A percentile compares a stretch with the other conserved stretches of the same genome.
Conservation (phyloP, 192 early-diverging fungal genomes). For the Linnemannia elongata region DNA sequence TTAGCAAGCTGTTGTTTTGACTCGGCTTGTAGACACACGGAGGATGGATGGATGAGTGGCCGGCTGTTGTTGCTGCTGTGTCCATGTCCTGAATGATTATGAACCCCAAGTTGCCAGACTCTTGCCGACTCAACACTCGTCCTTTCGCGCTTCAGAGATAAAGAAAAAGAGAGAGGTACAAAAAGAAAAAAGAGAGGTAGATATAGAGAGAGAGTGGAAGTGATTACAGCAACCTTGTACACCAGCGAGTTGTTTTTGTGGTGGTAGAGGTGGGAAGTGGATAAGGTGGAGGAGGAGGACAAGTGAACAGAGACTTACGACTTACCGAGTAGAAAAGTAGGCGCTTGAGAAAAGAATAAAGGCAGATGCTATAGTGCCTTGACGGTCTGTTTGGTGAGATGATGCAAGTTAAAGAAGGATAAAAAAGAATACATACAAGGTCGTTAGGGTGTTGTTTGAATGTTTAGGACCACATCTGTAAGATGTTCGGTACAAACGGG, state of each 20-base stretch:
- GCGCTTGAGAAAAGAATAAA: background rate
- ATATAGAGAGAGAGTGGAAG: background rate
- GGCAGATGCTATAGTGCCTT: background rate
- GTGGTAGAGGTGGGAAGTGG: too few relatives aligned
- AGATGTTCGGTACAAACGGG: background rate
- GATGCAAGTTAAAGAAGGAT: background rate
- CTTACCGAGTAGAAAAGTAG: background rate
- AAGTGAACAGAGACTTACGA: background rate
- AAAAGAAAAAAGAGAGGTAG: background rate
- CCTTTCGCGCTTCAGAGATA: background rate
- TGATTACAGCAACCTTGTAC: background rate
- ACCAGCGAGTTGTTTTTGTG: background rate
- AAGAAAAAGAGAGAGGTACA: background rate
- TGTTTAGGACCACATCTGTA: background rate
- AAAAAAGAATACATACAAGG: background rate
- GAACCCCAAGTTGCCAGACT: background rate
- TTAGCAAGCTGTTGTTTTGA: background rate
- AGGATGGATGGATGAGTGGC: background rate
- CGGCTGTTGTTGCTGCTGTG: background rate
- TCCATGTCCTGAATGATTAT: background rate
- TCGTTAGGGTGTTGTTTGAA: background rate
- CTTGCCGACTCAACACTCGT: conserved; percentile 4
- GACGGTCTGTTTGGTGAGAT: background rate
- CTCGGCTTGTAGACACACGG: conserved; percentile 2
- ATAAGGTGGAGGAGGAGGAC: background rate